A percentile compares a stretch with the other conserved stretches of the same genome.
These are phyloP conservation scores for Colletotrichum tropicale DNA, from an alignment of 2,329 filamentous ascomycete genomes.

Conservation along the genomic window DNA sequence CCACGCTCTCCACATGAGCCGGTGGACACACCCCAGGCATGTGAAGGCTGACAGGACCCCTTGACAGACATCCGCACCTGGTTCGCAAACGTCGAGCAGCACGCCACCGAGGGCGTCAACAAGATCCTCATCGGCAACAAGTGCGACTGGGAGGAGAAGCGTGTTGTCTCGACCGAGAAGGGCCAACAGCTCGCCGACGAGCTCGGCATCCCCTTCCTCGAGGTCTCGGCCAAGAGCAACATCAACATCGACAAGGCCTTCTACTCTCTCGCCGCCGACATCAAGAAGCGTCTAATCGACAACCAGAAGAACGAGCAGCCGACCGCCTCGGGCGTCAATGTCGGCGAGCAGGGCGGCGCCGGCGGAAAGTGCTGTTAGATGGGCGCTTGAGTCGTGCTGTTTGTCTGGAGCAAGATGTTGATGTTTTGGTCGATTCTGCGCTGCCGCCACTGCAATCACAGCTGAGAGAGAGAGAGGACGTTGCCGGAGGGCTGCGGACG, in stretches of 20 bases:
- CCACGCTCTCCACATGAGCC: background rate
- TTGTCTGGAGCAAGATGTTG: background rate
- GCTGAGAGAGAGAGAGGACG: background rate
- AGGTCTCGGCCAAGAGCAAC: slow-evolving; percentile 98
- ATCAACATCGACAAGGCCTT: slow-evolving; percentile 99
- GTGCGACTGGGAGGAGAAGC: slow-evolving; percentile 99
- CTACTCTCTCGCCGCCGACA: slow-evolving; percentile 91
- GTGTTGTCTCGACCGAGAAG: slow-evolving; percentile 89
- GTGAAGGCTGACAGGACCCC: slow-evolving; percentile 25
- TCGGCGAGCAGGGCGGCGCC: slow-evolving; percentile 65
- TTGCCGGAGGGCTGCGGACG: background rate
- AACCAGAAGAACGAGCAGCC: slow-evolving; percentile 78
- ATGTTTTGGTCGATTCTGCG: slow-evolving; percentile 2
- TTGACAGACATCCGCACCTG: slow-evolving; percentile 92
- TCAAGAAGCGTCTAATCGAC: slow-evolving; percentile 98
- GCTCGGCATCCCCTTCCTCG: slow-evolving; percentile 96
- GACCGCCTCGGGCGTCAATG: slow-evolving; percentile 65
- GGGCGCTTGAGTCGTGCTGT: background rate
- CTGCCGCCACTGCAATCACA: slow-evolving; percentile 1
- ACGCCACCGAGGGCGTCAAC: slow-evolving; percentile 98
- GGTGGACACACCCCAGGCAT: background rate
- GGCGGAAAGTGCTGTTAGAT: slow-evolving; percentile 79
- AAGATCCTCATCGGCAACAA: slow-evolving; percentile 99
- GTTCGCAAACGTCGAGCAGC: slow-evolving; percentile 99
- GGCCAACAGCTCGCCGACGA: slow-evolving; percentile 94